Conservation (phyloP, 805 yeast species). For the Nakazawaea peltata region DNA sequence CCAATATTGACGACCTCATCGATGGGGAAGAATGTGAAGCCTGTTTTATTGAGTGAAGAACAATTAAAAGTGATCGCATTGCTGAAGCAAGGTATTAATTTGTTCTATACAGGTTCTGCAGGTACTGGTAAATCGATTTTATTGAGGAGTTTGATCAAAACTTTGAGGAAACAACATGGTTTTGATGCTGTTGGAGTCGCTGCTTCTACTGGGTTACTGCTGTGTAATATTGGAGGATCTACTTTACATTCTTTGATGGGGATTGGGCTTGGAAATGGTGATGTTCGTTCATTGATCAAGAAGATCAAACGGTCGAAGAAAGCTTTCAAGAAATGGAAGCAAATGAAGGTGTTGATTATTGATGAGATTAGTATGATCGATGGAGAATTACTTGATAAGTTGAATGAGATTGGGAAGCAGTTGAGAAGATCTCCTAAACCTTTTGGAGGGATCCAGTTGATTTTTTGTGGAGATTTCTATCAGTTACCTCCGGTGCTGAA, state of each 20-base stretch:
- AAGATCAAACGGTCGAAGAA: slow-evolving; percentile 47
- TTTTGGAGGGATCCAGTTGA: slow-evolving; percentile 75
- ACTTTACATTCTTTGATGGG: slow-evolving; percentile 76
- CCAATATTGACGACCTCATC: not conserved
- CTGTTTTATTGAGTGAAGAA: slow-evolving; percentile 41
- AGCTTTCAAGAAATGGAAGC: slow-evolving; percentile 46
- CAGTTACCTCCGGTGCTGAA: slow-evolving; percentile 70
- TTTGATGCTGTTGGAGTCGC: slow-evolving; percentile 59
- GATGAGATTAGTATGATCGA: slow-evolving; percentile 83
- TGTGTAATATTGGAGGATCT: slow-evolving; percentile 73
- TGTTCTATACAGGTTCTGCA: slow-evolving; percentile 96
- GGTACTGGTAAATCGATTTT: slow-evolving; percentile 97
- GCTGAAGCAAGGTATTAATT: slow-evolving; percentile 51
- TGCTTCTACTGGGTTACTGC: slow-evolving; percentile 82
- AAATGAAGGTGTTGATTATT: slow-evolving; percentile 50
- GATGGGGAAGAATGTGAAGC: slow-evolving; percentile 13
- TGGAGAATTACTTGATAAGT: slow-evolving; percentile 55
- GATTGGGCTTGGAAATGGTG: slow-evolving; percentile 62
- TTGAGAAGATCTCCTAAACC: slow-evolving; percentile 41
- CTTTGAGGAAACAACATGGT: slow-evolving; percentile 36
- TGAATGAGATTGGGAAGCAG: slow-evolving; percentile 50
- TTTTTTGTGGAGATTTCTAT: slow-evolving; percentile 75
- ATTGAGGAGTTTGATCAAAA: slow-evolving; percentile 53
- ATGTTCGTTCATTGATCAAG: slow-evolving; percentile 33
- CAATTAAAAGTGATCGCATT: slow-evolving; percentile 59